phyloP scores from a whole-genome alignment of 2,329 filamentous ascomycete species.

The Nothopassalora personata region DNA sequence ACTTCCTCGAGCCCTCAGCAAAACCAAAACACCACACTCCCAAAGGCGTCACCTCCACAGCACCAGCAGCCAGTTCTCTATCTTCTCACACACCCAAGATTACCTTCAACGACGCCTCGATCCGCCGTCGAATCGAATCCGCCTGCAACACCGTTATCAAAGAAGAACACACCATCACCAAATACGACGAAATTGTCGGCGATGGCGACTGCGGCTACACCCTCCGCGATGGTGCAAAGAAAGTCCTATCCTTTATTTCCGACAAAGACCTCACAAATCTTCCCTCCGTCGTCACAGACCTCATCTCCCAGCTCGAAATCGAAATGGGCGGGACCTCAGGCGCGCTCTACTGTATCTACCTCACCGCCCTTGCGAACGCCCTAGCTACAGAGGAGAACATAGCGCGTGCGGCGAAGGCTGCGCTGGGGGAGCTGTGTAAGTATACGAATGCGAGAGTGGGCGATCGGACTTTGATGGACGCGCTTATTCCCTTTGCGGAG shows the following conservation, averaged over 20 bases:
- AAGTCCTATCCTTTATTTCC: slow-evolving; percentile 32
- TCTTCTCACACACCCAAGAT: slow-evolving; percentile 20
- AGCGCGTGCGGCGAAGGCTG: slow-evolving; percentile 23
- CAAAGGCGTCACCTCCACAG: slow-evolving; percentile 7
- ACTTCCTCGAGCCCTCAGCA: slow-evolving; percentile 25
- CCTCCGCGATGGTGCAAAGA: slow-evolving; percentile 32
- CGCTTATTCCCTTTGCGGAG: slow-evolving; percentile 33
- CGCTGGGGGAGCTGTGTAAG: slow-evolving; percentile 29
- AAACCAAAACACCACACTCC: slow-evolving; percentile 21
- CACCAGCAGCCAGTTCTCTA: slow-evolving; percentile 9
- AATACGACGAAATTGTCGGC: slow-evolving; percentile 35
- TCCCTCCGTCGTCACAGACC: slow-evolving; percentile 23
- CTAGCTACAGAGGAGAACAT: slow-evolving; percentile 22
- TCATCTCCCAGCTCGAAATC: slow-evolving; percentile 32
- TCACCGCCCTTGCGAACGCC: slow-evolving; percentile 30
- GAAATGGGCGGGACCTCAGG: slow-evolving; percentile 35
- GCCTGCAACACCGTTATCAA: slow-evolving; percentile 33
- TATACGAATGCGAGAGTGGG: slow-evolving; percentile 32
- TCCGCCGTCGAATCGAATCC: slow-evolving; percentile 26
- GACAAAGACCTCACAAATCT: slow-evolving; percentile 27
- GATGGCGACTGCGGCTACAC: slow-evolving; percentile 36
- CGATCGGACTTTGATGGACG: slow-evolving; percentile 36
- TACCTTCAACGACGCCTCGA: slow-evolving; percentile 26
- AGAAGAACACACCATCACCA: slow-evolving; percentile 33
- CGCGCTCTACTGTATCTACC: slow-evolving; percentile 34